A percentile compares a stretch with the other conserved stretches of the same genome.
Evolutionary conservation across 768 basidiomycete species (phyloP).

Genomic region (Lyophyllum semitale): DNA sequence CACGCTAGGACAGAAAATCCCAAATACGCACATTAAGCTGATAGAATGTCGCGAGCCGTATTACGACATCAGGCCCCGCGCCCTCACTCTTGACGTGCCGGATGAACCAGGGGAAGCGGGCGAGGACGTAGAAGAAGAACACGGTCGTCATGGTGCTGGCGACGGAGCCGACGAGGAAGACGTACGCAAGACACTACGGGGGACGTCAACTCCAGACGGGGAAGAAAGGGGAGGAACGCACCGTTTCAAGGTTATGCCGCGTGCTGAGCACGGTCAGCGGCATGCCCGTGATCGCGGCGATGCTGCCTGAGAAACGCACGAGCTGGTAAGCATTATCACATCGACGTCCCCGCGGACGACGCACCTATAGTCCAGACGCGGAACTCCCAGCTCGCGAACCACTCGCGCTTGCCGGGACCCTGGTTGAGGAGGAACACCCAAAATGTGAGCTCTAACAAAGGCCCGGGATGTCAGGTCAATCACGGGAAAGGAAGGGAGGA

Average conservation of each 20-base stretch:
- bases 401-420: constrained; percentile 66
- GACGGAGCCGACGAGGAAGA: constrained; percentile 71
- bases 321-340: constrained; percentile 10
- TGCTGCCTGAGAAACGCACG: too few relatives aligned
- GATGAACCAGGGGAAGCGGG: constrained; percentile 71
- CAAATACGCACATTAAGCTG: constrained; percentile 68
- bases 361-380: constrained; percentile 69
- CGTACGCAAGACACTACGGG: constrained; percentile 68
- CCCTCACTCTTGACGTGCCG: constrained; percentile 71
- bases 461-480: neutral
- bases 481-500: neutral
- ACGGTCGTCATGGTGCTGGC: constrained; percentile 70
- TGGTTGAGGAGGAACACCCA: constrained; percentile 85
- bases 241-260: constrained; percentile 58
- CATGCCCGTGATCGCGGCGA: constrained; percentile 67
- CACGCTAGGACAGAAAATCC: neutral
- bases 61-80: constrained; percentile 72
- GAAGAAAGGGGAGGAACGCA: constrained; percentile 27
- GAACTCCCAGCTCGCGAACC: constrained; percentile 85
- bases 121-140: constrained; percentile 71
- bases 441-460: constrained; percentile 64
- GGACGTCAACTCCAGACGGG: neutral
- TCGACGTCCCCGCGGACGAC: constrained; percentile 19
- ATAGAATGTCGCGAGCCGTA: constrained; percentile 74
- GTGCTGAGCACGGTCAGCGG: constrained; percentile 67